Evolutionary conservation across 768 basidiomycete genomes (phyloP), one percentile per base, ranked within the genome.

Genomic region (Calocybe gangraenosa): DNA sequence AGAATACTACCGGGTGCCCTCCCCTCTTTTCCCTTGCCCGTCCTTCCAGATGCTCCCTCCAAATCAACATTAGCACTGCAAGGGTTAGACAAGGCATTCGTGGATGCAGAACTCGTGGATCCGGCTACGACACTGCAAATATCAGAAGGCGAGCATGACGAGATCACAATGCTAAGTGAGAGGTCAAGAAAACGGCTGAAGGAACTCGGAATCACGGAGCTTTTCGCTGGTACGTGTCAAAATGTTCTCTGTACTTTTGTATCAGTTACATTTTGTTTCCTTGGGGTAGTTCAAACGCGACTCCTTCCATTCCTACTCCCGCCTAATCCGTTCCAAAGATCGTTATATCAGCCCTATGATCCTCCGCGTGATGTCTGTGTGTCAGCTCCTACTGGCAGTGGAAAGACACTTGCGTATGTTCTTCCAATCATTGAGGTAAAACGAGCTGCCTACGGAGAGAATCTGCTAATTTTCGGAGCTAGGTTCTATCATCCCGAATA

Each of bases 301-400:
- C 76, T 97, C 10, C 65, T 98, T 0, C 94, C 95, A 1, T 81
- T 92, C 58, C 71, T 98, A 0, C 74, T 94, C 11, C 71, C 75
- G 13, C 40, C 67, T 38, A 58, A 71, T 14, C 52, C 60, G 7
- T 53, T 61, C 3, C 61, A 73, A 32, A 61, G 68, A 40, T 62
- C 69, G 1, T 63, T 92, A 8, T 90, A 91, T 56, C 67, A 74
- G 34, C 83, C 89, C 0, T 83, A 78, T 54, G 60, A 75, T 46
- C 74, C 79, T 28, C 82, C 82, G 20, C 74, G 74, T 20, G 96
- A 99, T 64, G 75, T 93, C 10, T 94, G 93, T 54, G 88, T 95
- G 10, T 96, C 92, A 7, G 96, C 96, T 1, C 96, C 96, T 0
- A 99, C 96, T 0, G 96, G 96, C 18, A 96, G 93, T 54, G 96